Conservation (phyloP, 768 basidiomycete species). For the Ramaria rubella region DNA sequence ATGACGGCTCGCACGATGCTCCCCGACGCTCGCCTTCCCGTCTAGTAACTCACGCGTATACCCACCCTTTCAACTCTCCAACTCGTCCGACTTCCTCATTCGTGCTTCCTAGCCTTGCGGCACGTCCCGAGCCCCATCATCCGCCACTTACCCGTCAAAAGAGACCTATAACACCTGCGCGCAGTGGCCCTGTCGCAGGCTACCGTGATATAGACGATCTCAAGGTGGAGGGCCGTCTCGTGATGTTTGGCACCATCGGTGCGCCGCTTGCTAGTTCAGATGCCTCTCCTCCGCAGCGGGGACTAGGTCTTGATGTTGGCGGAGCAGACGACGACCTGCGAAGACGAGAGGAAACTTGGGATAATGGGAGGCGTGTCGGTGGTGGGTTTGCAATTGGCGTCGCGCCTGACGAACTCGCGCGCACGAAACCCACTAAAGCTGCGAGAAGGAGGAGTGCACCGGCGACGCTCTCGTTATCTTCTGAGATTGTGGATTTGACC, state of each 20-base stretch:
- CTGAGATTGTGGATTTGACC: constrained; percentile 10
- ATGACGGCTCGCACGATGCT: constrained; percentile 25
- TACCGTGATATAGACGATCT: constrained; percentile 26
- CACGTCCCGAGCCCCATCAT: constrained; percentile 13
- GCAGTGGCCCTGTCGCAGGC: constrained; percentile 30
- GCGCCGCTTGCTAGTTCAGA: constrained; percentile 24
- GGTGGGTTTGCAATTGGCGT: constrained; percentile 41
- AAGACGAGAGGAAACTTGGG: constrained; percentile 11
- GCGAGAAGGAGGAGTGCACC: constrained; percentile 2
- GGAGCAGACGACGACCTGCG: constrained; percentile 3
- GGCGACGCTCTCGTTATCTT: neutral
- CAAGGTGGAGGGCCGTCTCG: constrained; percentile 15
- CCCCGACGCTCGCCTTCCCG: constrained; percentile 7
- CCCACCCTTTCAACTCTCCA: constrained; percentile 4
- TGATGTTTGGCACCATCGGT: constrained; percentile 50
- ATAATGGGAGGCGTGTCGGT: constrained; percentile 11
- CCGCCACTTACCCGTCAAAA: constrained; percentile 17
- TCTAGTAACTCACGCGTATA: constrained; percentile 4
- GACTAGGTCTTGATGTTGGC: neutral
- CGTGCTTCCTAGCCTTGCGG: constrained; percentile 11
- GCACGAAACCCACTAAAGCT: constrained; percentile 16
- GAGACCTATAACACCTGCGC: constrained; percentile 28
- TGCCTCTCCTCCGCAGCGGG: constrained; percentile 1
- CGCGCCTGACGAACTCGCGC: constrained; percentile 30
- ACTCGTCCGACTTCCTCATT: neutral